These are phyloP conservation scores for Penicillium frequentans DNA, from an alignment of 2,329 filamentous ascomycete genomes.

Conservation along the genomic window DNA sequence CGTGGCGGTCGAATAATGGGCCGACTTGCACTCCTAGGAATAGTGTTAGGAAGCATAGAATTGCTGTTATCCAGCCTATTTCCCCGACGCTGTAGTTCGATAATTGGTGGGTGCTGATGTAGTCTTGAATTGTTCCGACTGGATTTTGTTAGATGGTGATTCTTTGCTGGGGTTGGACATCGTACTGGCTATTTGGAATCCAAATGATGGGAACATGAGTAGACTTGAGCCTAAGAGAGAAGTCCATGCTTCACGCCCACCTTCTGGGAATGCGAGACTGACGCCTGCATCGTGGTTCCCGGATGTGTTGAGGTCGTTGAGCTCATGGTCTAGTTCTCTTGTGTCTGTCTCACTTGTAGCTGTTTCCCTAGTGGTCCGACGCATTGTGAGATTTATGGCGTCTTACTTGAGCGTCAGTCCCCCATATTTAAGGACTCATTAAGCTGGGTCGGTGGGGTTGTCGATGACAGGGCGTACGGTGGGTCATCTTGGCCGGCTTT, in stretches of 20 bases:
- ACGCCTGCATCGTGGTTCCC: constrained; percentile 10
- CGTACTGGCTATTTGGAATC: constrained; percentile 45
- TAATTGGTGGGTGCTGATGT: constrained; percentile 49
- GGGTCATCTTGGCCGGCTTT: neutral
- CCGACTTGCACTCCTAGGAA: constrained; percentile 51
- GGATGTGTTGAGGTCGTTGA: neutral
- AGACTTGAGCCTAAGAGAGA: constrained; percentile 36
- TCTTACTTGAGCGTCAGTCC: neutral
- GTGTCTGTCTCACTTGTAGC: neutral
- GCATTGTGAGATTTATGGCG: neutral
- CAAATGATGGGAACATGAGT: constrained; percentile 43
- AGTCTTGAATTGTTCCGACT: constrained; percentile 52
- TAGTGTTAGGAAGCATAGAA: constrained; percentile 48
- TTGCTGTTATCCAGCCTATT: constrained; percentile 52
- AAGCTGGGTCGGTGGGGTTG: neutral
- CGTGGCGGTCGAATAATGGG: constrained; percentile 51
- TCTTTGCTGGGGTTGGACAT: neutral
- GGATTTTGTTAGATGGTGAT: neutral
- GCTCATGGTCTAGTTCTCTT: neutral
- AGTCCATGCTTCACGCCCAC: constrained; percentile 34
- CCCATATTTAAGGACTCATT: neutral
- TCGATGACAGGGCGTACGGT: constrained; percentile 8
- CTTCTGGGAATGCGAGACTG: constrained; percentile 28
- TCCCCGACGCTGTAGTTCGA: constrained; percentile 43
- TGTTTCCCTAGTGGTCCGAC: neutral